Base-by-base conservation (phyloP, 1,139 yeast genomes). In the Dujonia santamariae region DNA sequence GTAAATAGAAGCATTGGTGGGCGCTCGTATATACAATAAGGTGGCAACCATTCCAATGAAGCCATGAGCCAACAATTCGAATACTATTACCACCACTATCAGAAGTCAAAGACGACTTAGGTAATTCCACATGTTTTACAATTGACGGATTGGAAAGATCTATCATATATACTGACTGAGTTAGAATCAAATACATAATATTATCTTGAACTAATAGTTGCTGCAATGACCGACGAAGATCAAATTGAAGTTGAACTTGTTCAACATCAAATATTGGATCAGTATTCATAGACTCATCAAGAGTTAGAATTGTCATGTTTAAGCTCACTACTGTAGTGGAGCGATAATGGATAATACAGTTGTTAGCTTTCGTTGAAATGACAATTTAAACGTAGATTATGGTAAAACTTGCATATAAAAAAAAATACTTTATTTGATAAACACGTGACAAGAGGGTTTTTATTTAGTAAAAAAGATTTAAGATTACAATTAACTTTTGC, bases 241-340 rank as follows among this genome's bases (percentile, higher is more conserved):
- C 57, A 44, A 68, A 68, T 40, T 67, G 74, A 16, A 68, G 56
- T 44, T 62, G 73, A 3, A 68, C 74, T 21, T 58, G 57, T 35
- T 68, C 74, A n/a, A 69, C 45, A 8, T 54, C 56, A 42, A 66
- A 63, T 8, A 43, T 37, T 1, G 67, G 66, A 30, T 44, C 44
- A 12, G 48, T 48, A 5, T 29, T 18, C 25, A 34, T n/a, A 3
- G 22, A 18, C n/a, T 32, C 35, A 28, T 32, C 27, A 5, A 26
- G 22, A n/a, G 35, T 30, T 8, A 23, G 11, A 12, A 27, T n/a
- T 4, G 32, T 19, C 31, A 27, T 32, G 6, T 11, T 22, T 4
- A 11, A 6, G 12, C n/a, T 7, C n/a, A 14, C 9, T 22, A 19
- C 22, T 19, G 8, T 19, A 9, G 22, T 19, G 22, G 9, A 19